phyloP scores from a whole-genome alignment of 2,329 filamentous ascomycete species.

The Calonectria hongkongensis region DNA sequence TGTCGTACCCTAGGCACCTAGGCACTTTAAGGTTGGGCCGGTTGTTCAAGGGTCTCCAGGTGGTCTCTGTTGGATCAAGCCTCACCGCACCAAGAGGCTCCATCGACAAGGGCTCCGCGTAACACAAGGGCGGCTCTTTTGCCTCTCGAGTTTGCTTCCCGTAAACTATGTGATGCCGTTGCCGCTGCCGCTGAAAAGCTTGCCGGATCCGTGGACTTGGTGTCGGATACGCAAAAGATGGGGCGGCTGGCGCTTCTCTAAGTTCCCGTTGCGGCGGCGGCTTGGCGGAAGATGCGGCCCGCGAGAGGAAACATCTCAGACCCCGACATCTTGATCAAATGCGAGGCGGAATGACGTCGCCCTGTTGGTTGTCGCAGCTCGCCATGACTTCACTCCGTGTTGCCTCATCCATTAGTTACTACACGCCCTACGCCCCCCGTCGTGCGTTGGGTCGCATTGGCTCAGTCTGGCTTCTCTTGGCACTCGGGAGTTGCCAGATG shows the following conservation, averaged over 20 bases:
- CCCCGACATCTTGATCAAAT: constrained; percentile 34
- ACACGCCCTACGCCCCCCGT: background rate
- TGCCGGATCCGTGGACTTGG: constrained; percentile 46
- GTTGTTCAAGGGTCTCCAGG: constrained; percentile 39
- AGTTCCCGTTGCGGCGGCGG: constrained; percentile 50
- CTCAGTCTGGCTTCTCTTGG: constrained; percentile 16
- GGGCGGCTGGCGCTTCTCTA: constrained; percentile 37
- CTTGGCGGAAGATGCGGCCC: constrained; percentile 46
- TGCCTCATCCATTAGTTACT: background rate
- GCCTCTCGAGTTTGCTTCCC: constrained; percentile 15
- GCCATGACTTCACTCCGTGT: constrained; percentile 24
- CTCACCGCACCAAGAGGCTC: constrained; percentile 45
- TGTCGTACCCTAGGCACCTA: constrained; percentile 31
- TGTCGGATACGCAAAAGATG: constrained; percentile 36
- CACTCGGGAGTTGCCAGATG: constrained; percentile 11
- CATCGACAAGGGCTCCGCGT: constrained; percentile 28
- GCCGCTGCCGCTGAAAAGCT: constrained; percentile 36
- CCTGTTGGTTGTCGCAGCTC: constrained; percentile 2
- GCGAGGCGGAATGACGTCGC: constrained; percentile 35
- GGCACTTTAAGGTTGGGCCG: constrained; percentile 51
- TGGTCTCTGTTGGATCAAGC: constrained; percentile 38
- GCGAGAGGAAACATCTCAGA: constrained; percentile 1
- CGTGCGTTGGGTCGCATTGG: constrained; percentile 21
- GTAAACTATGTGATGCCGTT: background rate
- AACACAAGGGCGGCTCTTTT: constrained; percentile 39